Evolutionary conservation across 371 early-diverging fungal species (phyloP).

Genomic region (Phascolomyces articulosus): DNA sequence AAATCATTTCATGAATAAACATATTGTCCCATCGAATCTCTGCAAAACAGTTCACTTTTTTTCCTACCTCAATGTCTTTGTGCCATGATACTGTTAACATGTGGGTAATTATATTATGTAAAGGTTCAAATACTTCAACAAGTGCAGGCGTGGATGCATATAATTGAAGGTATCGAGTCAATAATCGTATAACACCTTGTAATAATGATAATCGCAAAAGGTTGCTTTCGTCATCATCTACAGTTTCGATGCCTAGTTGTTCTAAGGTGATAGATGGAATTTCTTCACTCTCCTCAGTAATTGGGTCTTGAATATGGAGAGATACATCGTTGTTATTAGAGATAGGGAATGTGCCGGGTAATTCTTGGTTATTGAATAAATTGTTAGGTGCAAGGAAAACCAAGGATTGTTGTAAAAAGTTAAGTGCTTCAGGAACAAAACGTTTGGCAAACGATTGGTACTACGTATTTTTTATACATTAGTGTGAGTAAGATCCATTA

Average conservation of each 20-base stretch:
- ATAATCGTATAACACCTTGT: conserved; percentile 46
- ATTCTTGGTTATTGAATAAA: conserved; percentile 26
- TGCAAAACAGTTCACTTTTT: too few relatives aligned
- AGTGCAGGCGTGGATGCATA: conserved; percentile 64
- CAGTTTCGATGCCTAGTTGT: conserved; percentile 21
- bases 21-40: too few relatives aligned
- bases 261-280: conserved; percentile 26
- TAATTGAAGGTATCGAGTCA: conserved; percentile 55
- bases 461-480: too few relatives aligned
- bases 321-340: conserved; percentile 19
- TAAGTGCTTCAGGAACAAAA: conserved; percentile 83
- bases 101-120: conserved; percentile 39
- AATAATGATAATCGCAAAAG: conserved; percentile 31
- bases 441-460: conserved; percentile 79
- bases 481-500: too few relatives aligned
- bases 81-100: conserved; percentile 32
- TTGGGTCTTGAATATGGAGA: conserved; percentile 39
- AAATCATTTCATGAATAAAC: too few relatives aligned
- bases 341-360: conserved; percentile 59
- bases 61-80: conserved; percentile 32
- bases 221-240: conserved; percentile 22
- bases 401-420: conserved; percentile 64
- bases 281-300: conserved; percentile 22
- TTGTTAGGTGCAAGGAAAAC: conserved; percentile 56
- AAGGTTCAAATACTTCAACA: conserved; percentile 61